Percentiles rank a stretch among this genome's conserved stretches.
These are phyloP conservation scores for Calonectria montana DNA, from an alignment of 2,329 filamentous ascomycete genomes.

Conservation along the genomic window DNA sequence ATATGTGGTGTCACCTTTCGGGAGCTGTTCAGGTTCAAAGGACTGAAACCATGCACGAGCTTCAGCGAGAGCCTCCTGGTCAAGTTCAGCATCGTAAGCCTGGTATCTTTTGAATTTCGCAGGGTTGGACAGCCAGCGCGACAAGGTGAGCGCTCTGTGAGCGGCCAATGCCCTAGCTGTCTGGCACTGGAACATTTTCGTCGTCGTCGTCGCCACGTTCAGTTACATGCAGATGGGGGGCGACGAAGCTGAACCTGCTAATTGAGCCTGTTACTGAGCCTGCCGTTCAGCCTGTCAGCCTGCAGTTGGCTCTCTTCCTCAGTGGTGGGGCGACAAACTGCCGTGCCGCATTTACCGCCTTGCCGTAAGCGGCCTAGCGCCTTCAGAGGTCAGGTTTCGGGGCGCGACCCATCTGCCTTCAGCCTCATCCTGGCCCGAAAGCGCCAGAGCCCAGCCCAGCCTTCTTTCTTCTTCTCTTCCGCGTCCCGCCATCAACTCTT, in stretches of 20 bases:
- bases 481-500: constrained; percentile 22
- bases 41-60: constrained; percentile 63
- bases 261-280: neutral
- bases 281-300: neutral
- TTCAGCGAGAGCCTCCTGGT: constrained; percentile 61
- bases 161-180: constrained; percentile 2
- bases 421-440: constrained; percentile 41
- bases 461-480: constrained; percentile 32
- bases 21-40: constrained; percentile 57
- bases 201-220: neutral
- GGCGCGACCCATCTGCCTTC: constrained; percentile 33
- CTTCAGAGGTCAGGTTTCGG: constrained; percentile 19
- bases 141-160: neutral
- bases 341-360: constrained; percentile 33
- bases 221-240: neutral
- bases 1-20: constrained; percentile 64
- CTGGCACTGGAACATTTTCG: constrained; percentile 31
- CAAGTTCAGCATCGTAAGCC: constrained; percentile 62
- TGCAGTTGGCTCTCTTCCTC: constrained; percentile 9
- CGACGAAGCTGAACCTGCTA: neutral
- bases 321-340: constrained; percentile 29
- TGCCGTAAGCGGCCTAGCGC: constrained; percentile 36
- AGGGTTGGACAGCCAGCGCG: constrained; percentile 14
- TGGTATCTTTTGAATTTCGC: constrained; percentile 53
- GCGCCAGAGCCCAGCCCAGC: constrained; percentile 28